Conservation (phyloP, 495 filamentous ascomycete genomes). For the Hyaloscypha finlandica region DNA sequence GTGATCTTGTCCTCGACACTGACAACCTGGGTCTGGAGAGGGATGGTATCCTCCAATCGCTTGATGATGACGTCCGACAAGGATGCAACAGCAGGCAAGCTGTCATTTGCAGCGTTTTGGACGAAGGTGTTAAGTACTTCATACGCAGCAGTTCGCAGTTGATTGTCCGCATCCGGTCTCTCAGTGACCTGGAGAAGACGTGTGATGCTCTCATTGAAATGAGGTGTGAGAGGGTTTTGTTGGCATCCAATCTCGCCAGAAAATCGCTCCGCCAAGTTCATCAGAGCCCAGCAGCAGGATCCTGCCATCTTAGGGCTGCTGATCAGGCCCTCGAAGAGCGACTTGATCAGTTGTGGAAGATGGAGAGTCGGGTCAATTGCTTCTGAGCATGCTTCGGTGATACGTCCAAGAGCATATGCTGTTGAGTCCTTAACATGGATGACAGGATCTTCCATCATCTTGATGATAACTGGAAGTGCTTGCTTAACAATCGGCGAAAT, state of each 20-base stretch:
- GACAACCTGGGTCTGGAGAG: constrained; percentile 91
- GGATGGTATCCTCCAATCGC: constrained; percentile 85
- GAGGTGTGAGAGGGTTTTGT: constrained; percentile 81
- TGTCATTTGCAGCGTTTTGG: constrained; percentile 83
- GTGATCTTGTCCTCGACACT: constrained; percentile 94
- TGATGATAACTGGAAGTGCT: constrained; percentile 83
- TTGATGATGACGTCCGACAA: constrained; percentile 84
- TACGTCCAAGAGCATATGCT: constrained; percentile 92
- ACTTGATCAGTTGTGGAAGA: constrained; percentile 77
- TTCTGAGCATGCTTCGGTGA: constrained; percentile 86
- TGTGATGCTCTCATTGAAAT: constrained; percentile 90
- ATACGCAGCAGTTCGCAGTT: constrained; percentile 97
- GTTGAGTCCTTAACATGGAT: constrained; percentile 96
- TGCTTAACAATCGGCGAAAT: constrained; percentile 93
- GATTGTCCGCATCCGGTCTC: constrained; percentile 78
- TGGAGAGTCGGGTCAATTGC: constrained; percentile 83
- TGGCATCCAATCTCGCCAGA: constrained; percentile 74
- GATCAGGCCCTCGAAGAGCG: constrained; percentile 87
- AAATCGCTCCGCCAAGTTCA: constrained; percentile 97
- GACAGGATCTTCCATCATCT: constrained; percentile 92
- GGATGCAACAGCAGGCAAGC: constrained; percentile 73
- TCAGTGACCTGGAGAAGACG: constrained; percentile 85
- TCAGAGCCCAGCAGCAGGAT: constrained; percentile 98
- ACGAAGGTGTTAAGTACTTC: constrained; percentile 96
- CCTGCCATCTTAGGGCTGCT: constrained; percentile 95